Evolutionary conservation across 1,139 yeast species (phyloP).

Genomic region (Debaryomycetaceae sp.): DNA sequence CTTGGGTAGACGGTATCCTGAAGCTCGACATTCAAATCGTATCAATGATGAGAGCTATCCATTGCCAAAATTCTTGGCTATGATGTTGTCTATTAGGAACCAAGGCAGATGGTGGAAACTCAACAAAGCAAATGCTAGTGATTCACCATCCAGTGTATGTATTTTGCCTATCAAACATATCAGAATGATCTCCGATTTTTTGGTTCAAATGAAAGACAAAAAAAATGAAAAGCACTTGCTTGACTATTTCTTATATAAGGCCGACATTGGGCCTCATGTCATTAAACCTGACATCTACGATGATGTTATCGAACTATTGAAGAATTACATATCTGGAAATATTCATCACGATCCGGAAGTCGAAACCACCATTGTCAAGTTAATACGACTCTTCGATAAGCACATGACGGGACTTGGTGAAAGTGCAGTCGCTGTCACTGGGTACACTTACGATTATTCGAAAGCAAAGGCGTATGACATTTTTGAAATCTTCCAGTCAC

Average conservation of each 20-base stretch:
- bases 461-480: slow-evolving; percentile 48
- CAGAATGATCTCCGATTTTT: slow-evolving; percentile 23
- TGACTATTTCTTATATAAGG: slow-evolving; percentile 14
- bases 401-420: slow-evolving; percentile 12
- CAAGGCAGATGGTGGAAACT: slow-evolving; percentile 47
- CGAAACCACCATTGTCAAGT: slow-evolving; percentile 32
- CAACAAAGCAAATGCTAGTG: slow-evolving; percentile 24
- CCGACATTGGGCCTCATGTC: slow-evolving; percentile 4
- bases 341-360: slow-evolving; percentile 36
- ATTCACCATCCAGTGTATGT: slow-evolving; percentile 45
- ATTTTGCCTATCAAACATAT: slow-evolving; percentile 42
- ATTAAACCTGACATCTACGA: slow-evolving; percentile 24
- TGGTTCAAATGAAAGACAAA: slow-evolving; percentile 25
- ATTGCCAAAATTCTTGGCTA: slow-evolving; percentile 38
- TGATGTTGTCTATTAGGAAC: slow-evolving; percentile 43
- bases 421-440: slow-evolving; percentile 6
- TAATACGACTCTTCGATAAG: slow-evolving; percentile 32
- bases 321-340: slow-evolving; percentile 50
- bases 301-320: slow-evolving; percentile 39
- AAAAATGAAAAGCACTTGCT: slow-evolving; percentile 22
- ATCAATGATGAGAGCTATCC: slow-evolving; percentile 12
- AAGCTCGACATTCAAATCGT: slow-evolving; percentile 3
- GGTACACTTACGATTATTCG: slow-evolving; percentile 40
- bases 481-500: slow-evolving; percentile 15
- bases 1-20: slow-evolving; percentile 13